Conservation (phyloP, 2,329 filamentous ascomycete species). For the Nemania sp. region DNA sequence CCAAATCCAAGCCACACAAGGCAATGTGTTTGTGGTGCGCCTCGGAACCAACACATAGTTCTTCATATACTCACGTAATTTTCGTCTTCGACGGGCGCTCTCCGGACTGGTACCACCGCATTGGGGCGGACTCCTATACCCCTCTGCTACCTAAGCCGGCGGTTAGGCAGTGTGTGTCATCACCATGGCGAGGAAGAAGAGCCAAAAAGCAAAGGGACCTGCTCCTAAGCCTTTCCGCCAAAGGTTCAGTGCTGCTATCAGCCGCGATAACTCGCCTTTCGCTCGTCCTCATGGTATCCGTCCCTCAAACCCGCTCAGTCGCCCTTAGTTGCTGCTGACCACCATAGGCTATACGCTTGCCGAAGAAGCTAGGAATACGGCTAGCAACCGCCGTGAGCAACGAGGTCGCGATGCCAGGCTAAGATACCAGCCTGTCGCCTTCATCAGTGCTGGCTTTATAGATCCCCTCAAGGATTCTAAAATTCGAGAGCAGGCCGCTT, state of each 20-base stretch:
- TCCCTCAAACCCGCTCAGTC: not conserved
- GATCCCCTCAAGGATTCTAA: conserved; percentile 53
- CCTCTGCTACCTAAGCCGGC: not conserved
- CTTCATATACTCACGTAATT: conserved; percentile 17
- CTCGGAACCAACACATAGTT: conserved; percentile 2
- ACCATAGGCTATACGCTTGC: conserved; percentile 47
- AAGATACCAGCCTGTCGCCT: conserved; percentile 54
- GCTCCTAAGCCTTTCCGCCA: conserved; percentile 21
- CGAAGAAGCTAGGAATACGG: conserved; percentile 57
- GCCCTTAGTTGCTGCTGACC: conserved; percentile 20
- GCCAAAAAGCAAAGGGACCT: conserved; percentile 25
- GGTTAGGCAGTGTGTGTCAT: not conserved
- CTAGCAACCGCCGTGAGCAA: conserved; percentile 48
- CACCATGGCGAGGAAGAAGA: conserved; percentile 35
- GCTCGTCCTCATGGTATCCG: conserved; percentile 33
- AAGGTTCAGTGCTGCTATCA: conserved; percentile 12
- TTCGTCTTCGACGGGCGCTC: too few species aligned
- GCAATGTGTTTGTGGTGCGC: conserved; percentile 18
- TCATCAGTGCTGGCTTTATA: conserved; percentile 58
- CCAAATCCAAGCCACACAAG: not conserved
- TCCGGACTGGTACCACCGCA: not conserved
- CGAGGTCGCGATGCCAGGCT: conserved; percentile 49
- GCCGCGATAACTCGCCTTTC: conserved; percentile 24
- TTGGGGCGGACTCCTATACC: not conserved
- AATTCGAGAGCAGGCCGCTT: conserved; percentile 19